Evolutionary conservation across 2,329 filamentous ascomycete genomes (phyloP), one percentile per base, ranked within the genome.

Genomic region (Fusarium sp.): DNA sequence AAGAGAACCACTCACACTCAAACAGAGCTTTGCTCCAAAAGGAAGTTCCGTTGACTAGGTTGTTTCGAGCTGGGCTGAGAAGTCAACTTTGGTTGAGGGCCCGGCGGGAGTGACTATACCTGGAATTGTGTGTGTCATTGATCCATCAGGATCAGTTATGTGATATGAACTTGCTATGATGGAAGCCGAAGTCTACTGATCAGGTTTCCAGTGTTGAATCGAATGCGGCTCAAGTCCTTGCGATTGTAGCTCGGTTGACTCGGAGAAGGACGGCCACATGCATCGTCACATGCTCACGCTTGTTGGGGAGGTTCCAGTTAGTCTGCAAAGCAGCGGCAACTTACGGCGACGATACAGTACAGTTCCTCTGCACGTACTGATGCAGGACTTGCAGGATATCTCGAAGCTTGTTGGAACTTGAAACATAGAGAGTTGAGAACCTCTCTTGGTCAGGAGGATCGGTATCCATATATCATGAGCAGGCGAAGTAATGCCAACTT

Each of bases 51-150:
- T 51, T 13, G 35, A 37, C 17, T 40, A 67, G 30, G 56, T 35
- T 33, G 22, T 50, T 32, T 20, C 44, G 25, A 32, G 22, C 27
- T 19, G 22, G 37, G 55, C 19, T 32, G 35, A 30, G 22, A 33
- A n/a, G 43, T 52, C 45, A 49, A 32, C 25, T 46, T 58, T 20
- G 27, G 32, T 37, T 46, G 37, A 32, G 22, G 45, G 47, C 43
- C 49, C 17, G 25, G 39, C 35, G 47, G 39, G 19, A 40, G 40
- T 30, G 44, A 45, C 43, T 33, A 7, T 47, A 47, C 59, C 46
- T 39, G 25, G 52, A 59, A 64, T 56, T 37, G 7, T n/a, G n/a
- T 64, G 61, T 64, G 59, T 64, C 61, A 65, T 65, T 61, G 33
- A 46, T 32, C 23, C 44, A 39, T 55, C 35, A 37, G 17, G 35